A percentile compares a stretch with the other conserved stretches of the same genome.
These are phyloP conservation scores for Pleomassaria siparia DNA, from an alignment of 2,329 filamentous ascomycete species.

Conservation along the genomic window DNA sequence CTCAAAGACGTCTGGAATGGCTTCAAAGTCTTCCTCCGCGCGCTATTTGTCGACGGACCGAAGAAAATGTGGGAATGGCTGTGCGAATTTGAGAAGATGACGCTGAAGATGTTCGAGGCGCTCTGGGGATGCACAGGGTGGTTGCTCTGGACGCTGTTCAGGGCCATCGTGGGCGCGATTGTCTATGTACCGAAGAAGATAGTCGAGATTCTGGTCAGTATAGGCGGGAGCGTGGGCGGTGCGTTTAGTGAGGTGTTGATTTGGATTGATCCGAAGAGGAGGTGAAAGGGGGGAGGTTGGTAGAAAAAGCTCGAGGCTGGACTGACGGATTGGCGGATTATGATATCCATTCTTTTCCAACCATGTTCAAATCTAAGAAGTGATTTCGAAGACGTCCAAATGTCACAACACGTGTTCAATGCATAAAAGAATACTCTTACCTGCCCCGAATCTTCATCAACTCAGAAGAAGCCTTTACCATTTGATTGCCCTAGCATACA, in stretches of 20 bases:
- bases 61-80: slow-evolving; percentile 18
- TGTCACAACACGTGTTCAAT: too few species aligned
- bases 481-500: too few species aligned
- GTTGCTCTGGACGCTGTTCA: slow-evolving; percentile 10
- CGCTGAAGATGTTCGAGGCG: slow-evolving; percentile 7
- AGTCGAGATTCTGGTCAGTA: slow-evolving; percentile 9
- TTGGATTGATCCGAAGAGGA: slow-evolving; percentile 22
- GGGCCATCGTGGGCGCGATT: slow-evolving; percentile 5
- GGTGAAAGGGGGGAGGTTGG: slow-evolving; percentile 4
- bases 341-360: too few species aligned
- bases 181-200: slow-evolving; percentile 19
- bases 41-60: slow-evolving; percentile 17
- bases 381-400: too few species aligned
- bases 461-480: too few species aligned
- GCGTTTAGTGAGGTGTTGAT: slow-evolving; percentile 17
- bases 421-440: too few species aligned
- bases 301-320: not conserved
- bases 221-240: slow-evolving; percentile 7
- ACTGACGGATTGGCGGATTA: too few species aligned
- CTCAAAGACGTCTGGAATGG: slow-evolving; percentile 14
- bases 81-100: slow-evolving; percentile 10
- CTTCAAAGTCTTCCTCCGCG: slow-evolving; percentile 8
- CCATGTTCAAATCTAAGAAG: too few species aligned
- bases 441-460: too few species aligned
- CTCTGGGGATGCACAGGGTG: slow-evolving; percentile 15